phyloP scores from a whole-genome alignment of 2,329 filamentous ascomycete genomes.

The Colletotrichum siamense region DNA sequence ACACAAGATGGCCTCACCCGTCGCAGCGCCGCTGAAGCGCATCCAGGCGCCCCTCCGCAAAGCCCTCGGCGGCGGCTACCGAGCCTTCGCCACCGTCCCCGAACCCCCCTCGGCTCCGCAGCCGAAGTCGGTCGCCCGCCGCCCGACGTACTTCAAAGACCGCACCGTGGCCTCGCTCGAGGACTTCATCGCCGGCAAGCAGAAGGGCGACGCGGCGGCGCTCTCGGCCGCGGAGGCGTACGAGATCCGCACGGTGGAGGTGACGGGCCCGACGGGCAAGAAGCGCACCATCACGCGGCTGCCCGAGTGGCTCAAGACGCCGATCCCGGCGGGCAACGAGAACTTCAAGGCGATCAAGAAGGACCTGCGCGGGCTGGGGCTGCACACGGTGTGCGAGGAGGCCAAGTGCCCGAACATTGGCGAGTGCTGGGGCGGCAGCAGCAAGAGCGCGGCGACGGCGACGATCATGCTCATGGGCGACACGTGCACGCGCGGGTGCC shows the following conservation, averaged over 20 bases:
- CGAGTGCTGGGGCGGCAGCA: constrained; percentile 94
- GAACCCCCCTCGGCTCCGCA: constrained; percentile 27
- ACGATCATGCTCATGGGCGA: constrained; percentile 99
- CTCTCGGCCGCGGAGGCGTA: constrained; percentile 60
- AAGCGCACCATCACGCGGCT: constrained; percentile 74
- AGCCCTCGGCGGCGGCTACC: constrained; percentile 39
- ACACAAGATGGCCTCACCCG: constrained; percentile 42
- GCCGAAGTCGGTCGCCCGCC: constrained; percentile 28
- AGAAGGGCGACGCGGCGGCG: neutral
- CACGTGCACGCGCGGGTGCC: constrained; percentile 93
- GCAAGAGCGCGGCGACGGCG: constrained; percentile 89
- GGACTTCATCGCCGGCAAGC: constrained; percentile 55
- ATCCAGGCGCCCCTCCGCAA: constrained; percentile 48
- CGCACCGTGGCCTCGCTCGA: constrained; percentile 61
- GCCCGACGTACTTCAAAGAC: constrained; percentile 66
- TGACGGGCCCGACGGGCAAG: constrained; percentile 63
- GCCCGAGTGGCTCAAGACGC: constrained; percentile 95
- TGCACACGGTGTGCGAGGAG: constrained; percentile 98
- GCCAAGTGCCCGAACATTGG: constrained; percentile 96
- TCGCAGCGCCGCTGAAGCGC: constrained; percentile 41
- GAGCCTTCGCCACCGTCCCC: constrained; percentile 52
- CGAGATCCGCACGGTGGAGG: constrained; percentile 66
- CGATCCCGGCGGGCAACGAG: constrained; percentile 79
- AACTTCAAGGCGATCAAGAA: constrained; percentile 97
- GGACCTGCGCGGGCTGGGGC: constrained; percentile 84